These are phyloP conservation scores for Geotrichum australiense DNA, from an alignment of 1,139 yeast genomes.

Conservation along the genomic window DNA sequence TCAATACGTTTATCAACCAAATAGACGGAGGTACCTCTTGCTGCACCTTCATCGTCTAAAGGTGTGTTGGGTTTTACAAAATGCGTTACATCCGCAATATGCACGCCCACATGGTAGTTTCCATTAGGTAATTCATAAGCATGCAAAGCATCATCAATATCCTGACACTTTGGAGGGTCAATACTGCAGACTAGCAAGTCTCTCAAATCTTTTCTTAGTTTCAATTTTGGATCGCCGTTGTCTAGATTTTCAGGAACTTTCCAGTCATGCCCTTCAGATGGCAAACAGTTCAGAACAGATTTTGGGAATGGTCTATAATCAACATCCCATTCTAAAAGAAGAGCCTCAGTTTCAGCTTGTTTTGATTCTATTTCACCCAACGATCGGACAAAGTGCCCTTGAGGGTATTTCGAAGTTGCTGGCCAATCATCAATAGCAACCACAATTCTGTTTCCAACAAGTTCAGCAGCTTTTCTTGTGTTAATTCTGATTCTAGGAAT, in stretches of 20 bases:
- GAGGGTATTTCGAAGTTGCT: conserved; percentile 72
- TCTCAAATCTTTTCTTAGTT: conserved; percentile 67
- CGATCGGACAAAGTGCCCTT: conserved; percentile 88
- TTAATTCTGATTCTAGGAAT: conserved; percentile 82
- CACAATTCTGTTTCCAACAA: conserved; percentile 82
- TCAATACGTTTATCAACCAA: conserved; percentile 98
- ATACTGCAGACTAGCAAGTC: conserved; percentile 88
- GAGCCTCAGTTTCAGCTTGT: conserved; percentile 94
- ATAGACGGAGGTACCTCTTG: conserved; percentile 95
- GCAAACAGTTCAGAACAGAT: conserved; percentile 85
- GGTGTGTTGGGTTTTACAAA: conserved; percentile 92
- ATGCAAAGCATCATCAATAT: conserved; percentile 97
- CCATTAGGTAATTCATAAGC: conserved; percentile 83
- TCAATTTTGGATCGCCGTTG: conserved; percentile 40
- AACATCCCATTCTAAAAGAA: conserved; percentile 88
- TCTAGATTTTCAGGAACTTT: conserved; percentile 62
- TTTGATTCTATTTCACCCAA: conserved; percentile 88
- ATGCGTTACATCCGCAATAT: conserved; percentile 97
- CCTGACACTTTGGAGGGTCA: conserved; percentile 98
- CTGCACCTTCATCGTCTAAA: conserved; percentile 90
- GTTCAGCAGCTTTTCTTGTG: conserved; percentile 77
- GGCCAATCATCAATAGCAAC: conserved; percentile 94
- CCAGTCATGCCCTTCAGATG: conserved; percentile 92
- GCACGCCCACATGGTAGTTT: conserved; percentile 95
- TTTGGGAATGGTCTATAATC: conserved; percentile 95